These are phyloP conservation scores for Dioscorea zingiberensis DNA, from an alignment of 106 monocot species.

Conservation along the genomic window DNA sequence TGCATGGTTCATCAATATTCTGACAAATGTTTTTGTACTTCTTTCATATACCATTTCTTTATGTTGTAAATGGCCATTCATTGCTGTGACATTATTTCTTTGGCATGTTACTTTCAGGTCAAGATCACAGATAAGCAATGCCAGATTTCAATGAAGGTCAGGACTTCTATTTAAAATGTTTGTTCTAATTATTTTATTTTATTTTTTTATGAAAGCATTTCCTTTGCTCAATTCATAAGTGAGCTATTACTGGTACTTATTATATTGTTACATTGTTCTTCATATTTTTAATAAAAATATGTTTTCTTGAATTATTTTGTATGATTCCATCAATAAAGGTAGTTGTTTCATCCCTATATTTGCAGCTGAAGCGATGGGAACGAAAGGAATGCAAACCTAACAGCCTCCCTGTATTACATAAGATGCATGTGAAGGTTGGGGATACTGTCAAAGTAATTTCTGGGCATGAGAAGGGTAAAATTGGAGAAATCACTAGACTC, in stretches of 20 bases:
- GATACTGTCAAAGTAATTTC: slow-evolving; percentile 88
- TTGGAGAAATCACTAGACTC: slow-evolving; percentile 61
- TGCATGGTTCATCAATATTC: too few relatives aligned
- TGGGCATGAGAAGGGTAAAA: slow-evolving; percentile 86
- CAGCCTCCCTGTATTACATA: slow-evolving; percentile 86
- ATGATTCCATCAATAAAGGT: too few relatives aligned
- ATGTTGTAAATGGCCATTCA: too few relatives aligned
- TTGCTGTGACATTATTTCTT: too few relatives aligned
- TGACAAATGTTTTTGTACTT: too few relatives aligned
- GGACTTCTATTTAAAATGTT: slow-evolving; percentile 1
- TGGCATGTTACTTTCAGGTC: slow-evolving; percentile 25
- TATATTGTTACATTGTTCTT: too few relatives aligned
- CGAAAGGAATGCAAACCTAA: slow-evolving; percentile 90
- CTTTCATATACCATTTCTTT: too few relatives aligned
- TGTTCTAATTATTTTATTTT: not conserved
- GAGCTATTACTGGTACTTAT: too few relatives aligned
- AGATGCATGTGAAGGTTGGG: slow-evolving; percentile 96
- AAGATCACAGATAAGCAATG: slow-evolving; percentile 38
- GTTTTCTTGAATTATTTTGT: not conserved
- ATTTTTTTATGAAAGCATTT: too few relatives aligned
- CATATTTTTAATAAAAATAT: not conserved
- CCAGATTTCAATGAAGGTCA: slow-evolving; percentile 62
- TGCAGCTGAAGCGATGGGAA: slow-evolving; percentile 94
- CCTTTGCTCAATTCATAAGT: not conserved
- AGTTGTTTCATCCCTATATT: not conserved